Base-by-base conservation (phyloP, 352 stramenopile species). In the Phytophthora boehmeriae region DNA sequence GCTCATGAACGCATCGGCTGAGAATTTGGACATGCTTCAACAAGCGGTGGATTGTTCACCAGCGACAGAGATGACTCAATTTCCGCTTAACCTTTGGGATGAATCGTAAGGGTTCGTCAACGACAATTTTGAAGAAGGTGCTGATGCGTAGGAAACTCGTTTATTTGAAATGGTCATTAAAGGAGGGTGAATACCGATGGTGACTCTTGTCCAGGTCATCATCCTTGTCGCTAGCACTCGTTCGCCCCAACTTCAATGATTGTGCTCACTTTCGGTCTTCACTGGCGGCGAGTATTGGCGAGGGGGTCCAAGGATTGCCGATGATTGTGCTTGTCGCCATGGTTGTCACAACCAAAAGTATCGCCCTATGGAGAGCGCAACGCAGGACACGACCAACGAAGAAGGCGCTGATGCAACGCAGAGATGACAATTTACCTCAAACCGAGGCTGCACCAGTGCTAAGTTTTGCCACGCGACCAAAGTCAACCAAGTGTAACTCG, bases 171-270 rank as follows among this genome's bases (percentile, higher is more conserved):
- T 30, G 25, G 6, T 30, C 25, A n/a, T n/a, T n/a, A n/a, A n/a
- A n/a, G n/a, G n/a, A n/a, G n/a, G n/a, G n/a, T n/a, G n/a, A n/a
- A n/a, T n/a, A n/a, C n/a, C n/a, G n/a, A n/a, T n/a, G n/a, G n/a
- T n/a, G n/a, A n/a, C n/a, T n/a, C n/a, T n/a, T n/a, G n/a, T n/a
- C 14, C 38, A 22, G 13, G 22, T 34, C 45, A 16, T 9, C 34
- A 5, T 10, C 49, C 58, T 55, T 60, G 58, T 66, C 49, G 13
- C 16, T 66, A 19, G n/a, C 44, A 35, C 36, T 36, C 14, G 17
- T 20, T 36, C 14, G 22, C n/a, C n/a, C n/a, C 32, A 63, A 42
- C 52, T 68, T 68, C 44, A 67, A 63, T 27, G 59, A 58, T 68
- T 63, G 55, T 63, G 59, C 22, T 48, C 38, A 9, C 4, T 28